Evolutionary conservation across 192 early-diverging fungal species (phyloP).

Genomic region (Rhizophagus prolifer): DNA sequence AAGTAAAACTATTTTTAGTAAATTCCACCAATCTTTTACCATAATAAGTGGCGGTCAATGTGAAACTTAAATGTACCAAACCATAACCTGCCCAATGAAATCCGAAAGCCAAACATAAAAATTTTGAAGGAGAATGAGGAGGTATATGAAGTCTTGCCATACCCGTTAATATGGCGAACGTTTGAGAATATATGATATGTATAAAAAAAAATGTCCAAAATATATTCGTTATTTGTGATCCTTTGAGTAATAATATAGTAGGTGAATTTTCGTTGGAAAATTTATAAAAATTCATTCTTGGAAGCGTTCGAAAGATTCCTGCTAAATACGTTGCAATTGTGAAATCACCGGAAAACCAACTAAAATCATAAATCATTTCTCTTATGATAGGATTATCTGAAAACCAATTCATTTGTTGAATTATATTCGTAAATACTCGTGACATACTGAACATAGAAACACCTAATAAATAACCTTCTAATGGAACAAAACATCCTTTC

Average conservation of each 20-base stretch:
- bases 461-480: background rate
- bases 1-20: background rate
- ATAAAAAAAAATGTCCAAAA: background rate
- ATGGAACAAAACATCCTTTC: background rate
- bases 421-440: background rate
- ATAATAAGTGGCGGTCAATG: background rate
- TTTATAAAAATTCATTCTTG: background rate
- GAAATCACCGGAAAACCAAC: background rate
- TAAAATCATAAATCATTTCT: background rate
- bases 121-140: background rate
- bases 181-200: background rate
- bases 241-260: background rate
- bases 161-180: background rate
- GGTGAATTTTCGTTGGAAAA: background rate
- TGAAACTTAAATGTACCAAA: background rate
- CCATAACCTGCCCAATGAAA: background rate
- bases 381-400: background rate
- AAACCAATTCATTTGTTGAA: background rate
- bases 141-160: background rate
- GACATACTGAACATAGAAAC: background rate
- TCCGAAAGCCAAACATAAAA: background rate
- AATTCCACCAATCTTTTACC: background rate
- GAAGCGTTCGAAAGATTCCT: background rate
- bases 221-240: background rate
- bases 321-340: background rate